Percentiles rank a stretch among this genome's conserved stretches.
Conservation (phyloP, 1,284 basidiomycete genomes). For the Trametes versicolor region DNA sequence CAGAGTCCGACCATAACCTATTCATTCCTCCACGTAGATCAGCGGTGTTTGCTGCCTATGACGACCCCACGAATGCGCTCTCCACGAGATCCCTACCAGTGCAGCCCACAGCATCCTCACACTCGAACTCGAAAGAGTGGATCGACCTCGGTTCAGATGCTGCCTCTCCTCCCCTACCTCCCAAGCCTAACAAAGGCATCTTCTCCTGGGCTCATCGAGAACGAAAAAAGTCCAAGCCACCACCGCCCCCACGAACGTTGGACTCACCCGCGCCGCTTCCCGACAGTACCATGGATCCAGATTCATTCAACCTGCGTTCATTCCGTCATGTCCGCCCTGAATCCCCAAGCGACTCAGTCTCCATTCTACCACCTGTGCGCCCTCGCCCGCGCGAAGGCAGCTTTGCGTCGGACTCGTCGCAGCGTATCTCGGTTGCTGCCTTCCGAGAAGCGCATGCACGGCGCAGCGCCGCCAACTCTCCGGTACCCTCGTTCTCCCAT, state of each 20-base stretch:
- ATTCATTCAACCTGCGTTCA: constrained; percentile 66
- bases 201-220: constrained; percentile 52
- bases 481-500: constrained; percentile 61
- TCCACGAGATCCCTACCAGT: constrained; percentile 71
- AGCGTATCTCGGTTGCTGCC: constrained; percentile 80
- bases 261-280: constrained; percentile 26
- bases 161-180: constrained; percentile 38
- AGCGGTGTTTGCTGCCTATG: constrained; percentile 63
- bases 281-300: constrained; percentile 31
- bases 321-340: constrained; percentile 69
- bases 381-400: constrained; percentile 65
- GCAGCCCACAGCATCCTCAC: constrained; percentile 37
- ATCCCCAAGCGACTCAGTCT: constrained; percentile 40
- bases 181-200: constrained; percentile 47
- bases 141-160: constrained; percentile 35
- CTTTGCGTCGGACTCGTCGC: constrained; percentile 68
- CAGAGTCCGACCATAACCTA: constrained; percentile 48
- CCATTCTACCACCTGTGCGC: constrained; percentile 45
- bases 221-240: constrained; percentile 52
- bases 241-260: constrained; percentile 40
- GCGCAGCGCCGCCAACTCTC: constrained; percentile 67
- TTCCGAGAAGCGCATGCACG: constrained; percentile 80
- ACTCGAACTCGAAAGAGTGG: constrained; percentile 33
- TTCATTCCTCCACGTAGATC: constrained; percentile 63
- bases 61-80: constrained; percentile 54